These are phyloP conservation scores for Pyrenophora teres DNA, from an alignment of 2,329 filamentous ascomycete species.

Conservation along the genomic window DNA sequence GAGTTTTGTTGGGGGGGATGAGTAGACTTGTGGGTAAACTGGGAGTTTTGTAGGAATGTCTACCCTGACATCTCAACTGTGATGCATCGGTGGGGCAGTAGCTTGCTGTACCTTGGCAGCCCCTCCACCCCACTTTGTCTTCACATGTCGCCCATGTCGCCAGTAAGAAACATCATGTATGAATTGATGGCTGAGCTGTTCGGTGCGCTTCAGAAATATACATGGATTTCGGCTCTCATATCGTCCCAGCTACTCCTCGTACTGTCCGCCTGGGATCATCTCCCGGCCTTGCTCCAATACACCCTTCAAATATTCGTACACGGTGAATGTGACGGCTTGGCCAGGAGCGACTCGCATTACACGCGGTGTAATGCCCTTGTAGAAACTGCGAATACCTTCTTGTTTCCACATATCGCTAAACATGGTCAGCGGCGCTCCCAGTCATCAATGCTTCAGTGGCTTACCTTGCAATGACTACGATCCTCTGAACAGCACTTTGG, in stretches of 20 bases:
- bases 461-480: slow-evolving; percentile 69
- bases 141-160: neutral
- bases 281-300: slow-evolving; percentile 55
- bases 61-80: slow-evolving; percentile 12
- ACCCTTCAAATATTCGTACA: slow-evolving; percentile 59
- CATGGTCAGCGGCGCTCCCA: slow-evolving; percentile 11
- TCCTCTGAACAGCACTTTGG: slow-evolving; percentile 78
- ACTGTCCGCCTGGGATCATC: slow-evolving; percentile 52
- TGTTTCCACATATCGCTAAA: slow-evolving; percentile 65
- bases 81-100: slow-evolving; percentile 28
- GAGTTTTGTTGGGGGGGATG: neutral
- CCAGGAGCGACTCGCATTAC: slow-evolving; percentile 97
- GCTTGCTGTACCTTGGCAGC: slow-evolving; percentile 11
- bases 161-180: neutral
- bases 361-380: slow-evolving; percentile 97
- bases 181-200: neutral
- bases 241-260: slow-evolving; percentile 51
- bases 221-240: neutral
- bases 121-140: neutral
- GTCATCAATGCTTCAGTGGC: slow-evolving; percentile 29
- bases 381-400: slow-evolving; percentile 93
- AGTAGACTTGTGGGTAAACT: neutral
- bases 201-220: slow-evolving; percentile 17
- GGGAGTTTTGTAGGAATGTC: slow-evolving; percentile 2
- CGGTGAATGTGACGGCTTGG: slow-evolving; percentile 76